Conservation (phyloP, 208 protist species). For the Acanthamoeba lenticulata region DNA sequence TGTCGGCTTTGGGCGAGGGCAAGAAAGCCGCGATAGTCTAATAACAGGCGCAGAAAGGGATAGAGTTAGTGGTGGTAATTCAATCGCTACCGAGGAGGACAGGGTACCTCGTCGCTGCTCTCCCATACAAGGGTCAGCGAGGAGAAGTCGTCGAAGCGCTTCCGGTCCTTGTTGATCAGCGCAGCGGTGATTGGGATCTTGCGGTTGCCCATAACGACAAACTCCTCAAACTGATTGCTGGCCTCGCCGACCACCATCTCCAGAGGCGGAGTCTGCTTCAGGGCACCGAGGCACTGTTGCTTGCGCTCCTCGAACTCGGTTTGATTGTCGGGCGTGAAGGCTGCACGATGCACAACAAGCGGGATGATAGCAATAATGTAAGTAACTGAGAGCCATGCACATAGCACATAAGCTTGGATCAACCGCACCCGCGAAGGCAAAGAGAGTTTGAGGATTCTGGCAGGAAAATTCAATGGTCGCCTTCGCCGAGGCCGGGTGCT, state of each 20-base stretch:
- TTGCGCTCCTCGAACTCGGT: slow-evolving; percentile 49
- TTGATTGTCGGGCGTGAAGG: not conserved
- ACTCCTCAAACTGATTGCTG: not conserved
- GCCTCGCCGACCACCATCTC: slow-evolving; percentile 56
- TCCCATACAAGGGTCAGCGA: slow-evolving; percentile 16
- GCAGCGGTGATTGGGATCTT: slow-evolving; percentile 7
- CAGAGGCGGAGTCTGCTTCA: slow-evolving; percentile 51
- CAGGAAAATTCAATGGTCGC: slow-evolving; percentile 47
- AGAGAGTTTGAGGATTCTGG: slow-evolving; percentile 34
- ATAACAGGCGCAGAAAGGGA: not conserved
- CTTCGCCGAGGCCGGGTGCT: slow-evolving; percentile 20
- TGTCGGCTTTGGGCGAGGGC: not conserved
- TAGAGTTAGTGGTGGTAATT: not conserved
- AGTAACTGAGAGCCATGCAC: not conserved
- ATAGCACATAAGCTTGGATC: not conserved
- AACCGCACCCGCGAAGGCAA: slow-evolving; percentile 12
- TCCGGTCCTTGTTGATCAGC: slow-evolving; percentile 34
- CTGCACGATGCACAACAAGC: not conserved
- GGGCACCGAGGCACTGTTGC: slow-evolving; percentile 22
- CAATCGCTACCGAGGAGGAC: not conserved
- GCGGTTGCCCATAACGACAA: not conserved
- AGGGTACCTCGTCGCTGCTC: not conserved
- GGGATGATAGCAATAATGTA: not conserved
- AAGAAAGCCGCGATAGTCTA: not conserved
- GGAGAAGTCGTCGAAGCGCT: slow-evolving; percentile 61